Conservation (phyloP, 768 basidiomycete genomes). For the Infundibulicybe gibba region DNA sequence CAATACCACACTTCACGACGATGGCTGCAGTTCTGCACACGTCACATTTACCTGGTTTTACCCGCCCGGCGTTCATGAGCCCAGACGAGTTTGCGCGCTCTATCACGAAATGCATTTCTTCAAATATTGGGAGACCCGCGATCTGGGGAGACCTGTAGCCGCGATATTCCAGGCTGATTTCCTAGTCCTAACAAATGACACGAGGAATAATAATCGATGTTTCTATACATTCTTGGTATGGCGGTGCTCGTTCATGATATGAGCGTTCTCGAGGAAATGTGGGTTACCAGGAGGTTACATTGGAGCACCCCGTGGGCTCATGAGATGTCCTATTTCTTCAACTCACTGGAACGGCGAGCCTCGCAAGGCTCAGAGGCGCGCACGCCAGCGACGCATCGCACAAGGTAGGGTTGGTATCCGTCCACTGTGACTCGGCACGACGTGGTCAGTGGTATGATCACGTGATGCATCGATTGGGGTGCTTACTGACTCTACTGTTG, state of each 20-base stretch:
- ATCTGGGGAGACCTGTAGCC: constrained; percentile 41
- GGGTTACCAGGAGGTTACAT: constrained; percentile 20
- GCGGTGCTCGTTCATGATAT: constrained; percentile 16
- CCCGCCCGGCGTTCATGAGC: constrained; percentile 44
- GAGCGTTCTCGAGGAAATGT: too few species aligned
- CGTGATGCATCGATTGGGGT: too few species aligned
- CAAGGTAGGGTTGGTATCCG: too few species aligned
- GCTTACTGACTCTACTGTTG: constrained; percentile 3
- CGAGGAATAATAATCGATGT: constrained; percentile 27
- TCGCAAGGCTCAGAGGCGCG: too few species aligned
- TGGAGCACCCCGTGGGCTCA: constrained; percentile 35
- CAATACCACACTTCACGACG: not conserved
- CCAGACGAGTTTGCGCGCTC: constrained; percentile 43
- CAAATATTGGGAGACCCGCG: constrained; percentile 35
- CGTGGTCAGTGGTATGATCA: too few species aligned
- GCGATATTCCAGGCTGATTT: constrained; percentile 25
- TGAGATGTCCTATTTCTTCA: constrained; percentile 26
- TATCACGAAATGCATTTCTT: constrained; percentile 32
- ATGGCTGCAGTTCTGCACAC: constrained; percentile 30
- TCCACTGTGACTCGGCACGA: too few species aligned
- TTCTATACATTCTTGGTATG: constrained; percentile 46
- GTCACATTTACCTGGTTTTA: constrained; percentile 34
- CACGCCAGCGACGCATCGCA: too few species aligned
- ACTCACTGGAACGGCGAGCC: not conserved
- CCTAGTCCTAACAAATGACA: constrained; percentile 21